Conservation (phyloP, 768 basidiomycete species). For the Rhizopogon sp. region DNA sequence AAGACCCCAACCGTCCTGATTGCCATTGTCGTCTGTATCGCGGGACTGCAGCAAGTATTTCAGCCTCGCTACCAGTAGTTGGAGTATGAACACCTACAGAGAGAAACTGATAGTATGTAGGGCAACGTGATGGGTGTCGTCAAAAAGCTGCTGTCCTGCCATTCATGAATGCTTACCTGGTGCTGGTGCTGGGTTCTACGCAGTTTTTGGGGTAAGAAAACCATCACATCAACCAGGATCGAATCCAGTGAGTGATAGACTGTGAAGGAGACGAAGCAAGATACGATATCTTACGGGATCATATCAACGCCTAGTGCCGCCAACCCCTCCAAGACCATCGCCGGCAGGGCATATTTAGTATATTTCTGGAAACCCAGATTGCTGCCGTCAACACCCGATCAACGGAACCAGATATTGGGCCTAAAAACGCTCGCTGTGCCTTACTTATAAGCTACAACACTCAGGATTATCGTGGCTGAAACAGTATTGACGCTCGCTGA, state of each 20-base stretch:
- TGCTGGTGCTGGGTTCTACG: neutral
- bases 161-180: neutral
- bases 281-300: constrained; percentile 13
- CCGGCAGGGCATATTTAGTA: neutral
- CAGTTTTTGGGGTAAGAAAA: constrained; percentile 4
- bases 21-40: neutral
- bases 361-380: constrained; percentile 8
- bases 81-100: constrained; percentile 12
- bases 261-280: neutral
- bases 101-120: constrained; percentile 10
- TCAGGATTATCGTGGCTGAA: no score
- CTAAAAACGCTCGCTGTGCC: neutral
- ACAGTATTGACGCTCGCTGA: no score
- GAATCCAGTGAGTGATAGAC: neutral
- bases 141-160: neutral
- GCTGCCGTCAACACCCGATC: constrained; percentile 14
- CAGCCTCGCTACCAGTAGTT: neutral
- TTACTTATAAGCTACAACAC: neutral
- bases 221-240: constrained; percentile 17
- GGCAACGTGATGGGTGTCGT: neutral
- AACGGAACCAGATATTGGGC: neutral
- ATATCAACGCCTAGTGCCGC: neutral
- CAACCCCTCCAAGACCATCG: neutral
- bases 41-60: constrained; percentile 11
- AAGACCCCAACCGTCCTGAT: constrained; percentile 13